Evolutionary conservation across 257 asterid genomes (phyloP).

Genomic region (Przewalskia tangutica): DNA sequence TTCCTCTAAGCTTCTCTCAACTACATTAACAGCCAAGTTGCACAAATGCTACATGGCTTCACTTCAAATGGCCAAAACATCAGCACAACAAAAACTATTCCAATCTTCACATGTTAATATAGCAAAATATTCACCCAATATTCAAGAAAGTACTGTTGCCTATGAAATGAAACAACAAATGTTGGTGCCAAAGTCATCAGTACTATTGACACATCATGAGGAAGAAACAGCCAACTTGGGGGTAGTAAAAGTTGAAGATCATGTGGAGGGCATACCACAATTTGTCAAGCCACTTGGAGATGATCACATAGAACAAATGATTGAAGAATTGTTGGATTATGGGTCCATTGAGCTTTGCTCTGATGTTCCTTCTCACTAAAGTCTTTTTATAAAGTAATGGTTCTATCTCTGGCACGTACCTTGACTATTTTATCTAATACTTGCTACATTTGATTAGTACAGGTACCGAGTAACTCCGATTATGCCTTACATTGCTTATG

Average conservation of each 20-base stretch:
- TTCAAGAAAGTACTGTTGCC: not conserved
- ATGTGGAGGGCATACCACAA: constrained; percentile 4
- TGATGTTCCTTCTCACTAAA: constrained; percentile 13
- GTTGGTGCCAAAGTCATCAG: not conserved
- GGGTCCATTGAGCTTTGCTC: constrained; percentile 61
- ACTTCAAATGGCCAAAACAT: constrained; percentile 33
- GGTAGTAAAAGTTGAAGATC: not conserved
- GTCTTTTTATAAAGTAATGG: not conserved
- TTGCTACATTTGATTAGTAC: not conserved
- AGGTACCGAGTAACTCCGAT: not conserved
- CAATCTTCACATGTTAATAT: not conserved
- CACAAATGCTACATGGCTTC: constrained; percentile 68
- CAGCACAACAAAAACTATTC: not conserved
- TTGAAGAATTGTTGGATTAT: constrained; percentile 68
- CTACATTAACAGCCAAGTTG: constrained; percentile 66
- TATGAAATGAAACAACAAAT: not conserved
- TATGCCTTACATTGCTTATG: not conserved
- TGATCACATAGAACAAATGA: constrained; percentile 79
- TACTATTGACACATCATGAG: not conserved
- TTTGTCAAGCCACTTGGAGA: constrained; percentile 43
- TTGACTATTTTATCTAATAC: not conserved
- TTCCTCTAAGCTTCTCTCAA: constrained; percentile 49
- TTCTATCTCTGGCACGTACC: not conserved
- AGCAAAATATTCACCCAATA: not conserved
- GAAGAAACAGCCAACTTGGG: not conserved